A percentile compares a stretch with the other conserved stretches of the same genome.
Conservation (phyloP, 441 rosid genomes). For the Adansonia rubrostipa region DNA sequence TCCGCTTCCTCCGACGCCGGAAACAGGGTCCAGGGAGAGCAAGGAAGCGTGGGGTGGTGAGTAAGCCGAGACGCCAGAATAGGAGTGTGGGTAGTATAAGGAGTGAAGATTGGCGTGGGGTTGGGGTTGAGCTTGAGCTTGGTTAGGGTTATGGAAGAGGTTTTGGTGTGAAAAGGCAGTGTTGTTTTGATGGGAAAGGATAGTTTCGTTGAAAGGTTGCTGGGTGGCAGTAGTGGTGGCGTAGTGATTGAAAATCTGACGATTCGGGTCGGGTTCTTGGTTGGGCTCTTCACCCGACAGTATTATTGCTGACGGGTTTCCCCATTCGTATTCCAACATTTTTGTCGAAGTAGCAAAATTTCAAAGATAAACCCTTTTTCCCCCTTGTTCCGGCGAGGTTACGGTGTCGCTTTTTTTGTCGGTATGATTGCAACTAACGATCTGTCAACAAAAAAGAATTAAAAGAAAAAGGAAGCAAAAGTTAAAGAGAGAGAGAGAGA, state of each 20-base stretch:
- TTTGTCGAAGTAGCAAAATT: constrained; percentile 18
- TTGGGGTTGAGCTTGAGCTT: constrained; percentile 21
- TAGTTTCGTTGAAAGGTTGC: constrained; percentile 29
- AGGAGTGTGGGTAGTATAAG: constrained; percentile 58
- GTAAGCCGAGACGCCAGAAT: constrained; percentile 36
- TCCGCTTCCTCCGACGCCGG: constrained; percentile 28
- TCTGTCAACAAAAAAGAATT: constrained; percentile 27
- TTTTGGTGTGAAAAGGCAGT: constrained; percentile 37
- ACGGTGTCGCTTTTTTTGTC: constrained; percentile 27
- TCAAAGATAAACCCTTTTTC: neutral
- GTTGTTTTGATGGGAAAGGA: constrained; percentile 25
- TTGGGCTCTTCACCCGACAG: constrained; percentile 50
- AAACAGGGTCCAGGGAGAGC: constrained; percentile 46
- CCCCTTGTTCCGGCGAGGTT: constrained; percentile 25
- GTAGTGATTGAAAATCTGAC: constrained; percentile 50
- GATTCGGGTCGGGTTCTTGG: constrained; percentile 44
- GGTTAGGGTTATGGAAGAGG: constrained; percentile 33
- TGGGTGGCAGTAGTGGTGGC: constrained; percentile 25
- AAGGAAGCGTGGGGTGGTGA: constrained; percentile 37
- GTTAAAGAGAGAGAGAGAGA: constrained; percentile 24
- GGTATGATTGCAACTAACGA: constrained; percentile 17
- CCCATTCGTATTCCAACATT: constrained; percentile 96
- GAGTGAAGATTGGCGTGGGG: constrained; percentile 35
- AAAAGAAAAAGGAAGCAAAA: neutral
- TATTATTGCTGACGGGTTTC: constrained; percentile 60